Percentiles rank a stretch among this genome's conserved stretches.
Conservation (phyloP, 768 basidiomycete genomes). For the Clitopilus hobsonii region DNA sequence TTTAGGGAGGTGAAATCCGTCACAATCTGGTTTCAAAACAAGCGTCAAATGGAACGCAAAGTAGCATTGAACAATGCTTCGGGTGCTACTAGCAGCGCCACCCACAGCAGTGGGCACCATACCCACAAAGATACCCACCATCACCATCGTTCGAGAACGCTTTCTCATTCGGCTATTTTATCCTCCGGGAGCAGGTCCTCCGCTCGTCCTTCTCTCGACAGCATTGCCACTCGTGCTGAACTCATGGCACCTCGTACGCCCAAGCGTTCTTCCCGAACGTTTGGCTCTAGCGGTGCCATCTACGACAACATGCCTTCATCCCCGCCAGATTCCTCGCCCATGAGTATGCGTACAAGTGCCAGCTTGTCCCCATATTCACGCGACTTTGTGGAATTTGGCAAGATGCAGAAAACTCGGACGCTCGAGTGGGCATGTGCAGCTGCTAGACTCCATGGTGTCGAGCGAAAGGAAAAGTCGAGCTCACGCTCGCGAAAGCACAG, state of each 20-base stretch:
- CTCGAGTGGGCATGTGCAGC: constrained; percentile 77
- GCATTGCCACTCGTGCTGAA: constrained; percentile 52
- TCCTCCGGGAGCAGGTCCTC: constrained; percentile 19
- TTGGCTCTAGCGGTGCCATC: constrained; percentile 31
- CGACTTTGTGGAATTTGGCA: constrained; percentile 44
- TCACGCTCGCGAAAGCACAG: constrained; percentile 7
- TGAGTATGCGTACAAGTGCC: background rate
- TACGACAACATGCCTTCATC: constrained; percentile 64
- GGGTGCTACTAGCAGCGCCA: constrained; percentile 5
- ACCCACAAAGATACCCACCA: constrained; percentile 13
- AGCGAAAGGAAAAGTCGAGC: constrained; percentile 11
- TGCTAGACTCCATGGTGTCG: constrained; percentile 34
- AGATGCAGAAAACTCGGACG: constrained; percentile 43
- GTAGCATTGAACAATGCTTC: constrained; percentile 37
- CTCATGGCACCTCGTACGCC: constrained; percentile 39
- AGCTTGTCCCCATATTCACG: constrained; percentile 21
- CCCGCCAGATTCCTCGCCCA: constrained; percentile 52
- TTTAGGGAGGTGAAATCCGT: constrained; percentile 63
- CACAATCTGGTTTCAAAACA: constrained; percentile 86
- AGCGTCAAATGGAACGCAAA: constrained; percentile 65
- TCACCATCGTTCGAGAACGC: constrained; percentile 17
- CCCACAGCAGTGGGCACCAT: constrained; percentile 17
- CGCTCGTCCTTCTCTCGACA: constrained; percentile 51
- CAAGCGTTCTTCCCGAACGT: constrained; percentile 20
- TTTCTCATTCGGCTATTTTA: constrained; percentile 21